Base-by-base conservation (phyloP, 169 alveolate species). In the Plasmodium inui region DNA sequence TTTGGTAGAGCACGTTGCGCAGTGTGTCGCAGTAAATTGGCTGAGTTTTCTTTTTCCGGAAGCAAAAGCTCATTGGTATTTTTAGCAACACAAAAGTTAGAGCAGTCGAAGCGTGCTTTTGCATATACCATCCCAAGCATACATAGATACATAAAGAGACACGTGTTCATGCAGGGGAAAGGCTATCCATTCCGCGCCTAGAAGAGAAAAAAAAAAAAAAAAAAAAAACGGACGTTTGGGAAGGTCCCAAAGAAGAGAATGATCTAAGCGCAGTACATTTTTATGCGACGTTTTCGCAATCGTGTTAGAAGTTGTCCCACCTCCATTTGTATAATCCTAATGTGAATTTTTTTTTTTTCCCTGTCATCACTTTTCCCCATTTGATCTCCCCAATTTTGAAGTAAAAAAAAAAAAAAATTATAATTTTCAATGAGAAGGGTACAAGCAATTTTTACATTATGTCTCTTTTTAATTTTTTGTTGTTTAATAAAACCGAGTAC, bases 361-460 rank as follows among this genome's bases (percentile, higher is more conserved):
- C 32, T 17, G 7, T 61, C 2, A 22, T 61, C 74, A 17, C 74
- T 26, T 26, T 26, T 61, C 32, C 74, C 74, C 32, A 46, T 46
- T 46, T 46, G 9, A 1, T 46, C 2, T 5, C 32, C 1, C 73
- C 32, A n/a, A 17, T 26, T 61, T 67, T 67, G 30, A 28, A 67
- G 76, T 67, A 8, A 14, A 14, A 50, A 50, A 50, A 34, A 34
- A 34, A 67, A 67, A 67, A 67, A 67, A 67, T 67, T 28, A 34
- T 32, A 8, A 55, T 46, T 82, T 22, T 82, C 79, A 82, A 82
- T 82, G 89, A 57, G 79, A 30, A 82, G 9, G 55, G 12, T 28
- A 82, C 89, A 39, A 26, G 3, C 10, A 67, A 67, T 82, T 7
- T 19, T 26, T 57, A n/a, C 41, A 4, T 53, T 82, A n/a, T 30